Evolutionary conservation across 768 basidiomycete species (phyloP), one percentile per base, ranked within the genome.

Genomic region (Russula sp.): DNA sequence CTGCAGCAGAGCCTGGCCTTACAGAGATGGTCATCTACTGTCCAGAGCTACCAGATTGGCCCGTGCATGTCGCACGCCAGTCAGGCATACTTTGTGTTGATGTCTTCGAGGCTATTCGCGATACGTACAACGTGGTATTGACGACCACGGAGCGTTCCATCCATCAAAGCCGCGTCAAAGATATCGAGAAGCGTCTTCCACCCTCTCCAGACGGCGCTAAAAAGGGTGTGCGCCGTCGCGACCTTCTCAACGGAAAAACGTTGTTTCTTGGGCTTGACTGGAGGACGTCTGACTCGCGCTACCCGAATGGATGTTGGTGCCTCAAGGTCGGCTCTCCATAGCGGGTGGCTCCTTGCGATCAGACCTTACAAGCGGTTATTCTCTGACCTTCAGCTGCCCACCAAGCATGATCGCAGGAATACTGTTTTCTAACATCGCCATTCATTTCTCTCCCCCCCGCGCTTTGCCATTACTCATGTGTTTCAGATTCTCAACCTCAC

Each of bases 71-170:
- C 59, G 74, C 75, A 51, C 75, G 78, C 41, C 53, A 72, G 22
- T 70, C 70, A 45, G 79, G 79, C 13, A 74, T 86, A 58, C 72
- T 78, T 14, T 80, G 83, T 66, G 75, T 80, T 25, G 85, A 87
- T 55, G 77, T 88, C 38, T 84, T 86, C 68, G 70, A 78, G 57
- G 80, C 78, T 10, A 84, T 88, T 32, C 78, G 82, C 67, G 75
- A 79, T 46, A 71, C 76, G 6, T 82, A 79, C 62, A 70, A 77
- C 50, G 70, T 73, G 41, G 75, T 73, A 8, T 72, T 87, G 69
- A 78, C 79, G 1, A 66, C 67, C 25, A 73, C 76, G 38, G 83
- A 86, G 36, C 75, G 73, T 46, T 57, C 68, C 45, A 69, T 69
- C 35, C 39, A 67, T 66, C 57, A 65, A 61, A 16, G 43, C 52